Percentiles rank a stretch among this genome's conserved stretches.
Evolutionary conservation across 176 grass and related monocot species (phyloP).

Genomic region (Zea luxurians): DNA sequence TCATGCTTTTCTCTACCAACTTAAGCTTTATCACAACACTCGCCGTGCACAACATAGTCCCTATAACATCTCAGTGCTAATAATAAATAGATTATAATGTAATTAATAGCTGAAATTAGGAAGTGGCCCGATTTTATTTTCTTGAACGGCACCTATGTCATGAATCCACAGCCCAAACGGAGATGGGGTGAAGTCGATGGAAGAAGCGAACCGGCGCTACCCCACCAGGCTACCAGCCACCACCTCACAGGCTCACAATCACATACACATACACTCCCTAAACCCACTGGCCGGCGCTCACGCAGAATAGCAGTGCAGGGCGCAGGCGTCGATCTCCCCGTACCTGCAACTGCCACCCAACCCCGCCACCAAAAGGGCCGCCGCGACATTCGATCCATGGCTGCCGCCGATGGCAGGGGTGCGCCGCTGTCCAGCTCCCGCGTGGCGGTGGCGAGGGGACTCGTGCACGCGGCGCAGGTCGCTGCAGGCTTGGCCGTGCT

Average conservation of each 20-base stretch:
- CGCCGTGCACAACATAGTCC: too few species aligned
- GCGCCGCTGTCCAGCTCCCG: conserved; percentile 20
- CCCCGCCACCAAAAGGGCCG: conserved; percentile 6
- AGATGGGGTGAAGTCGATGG: background rate
- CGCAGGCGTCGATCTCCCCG: background rate
- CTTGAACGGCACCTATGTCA: background rate
- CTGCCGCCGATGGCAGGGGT: background rate
- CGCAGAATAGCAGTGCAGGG: background rate
- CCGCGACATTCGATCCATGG: conserved; percentile 18
- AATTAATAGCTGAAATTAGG: too few species aligned
- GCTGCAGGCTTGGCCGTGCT: conserved; percentile 21
- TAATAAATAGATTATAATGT: background rate
- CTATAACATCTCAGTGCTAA: background rate
- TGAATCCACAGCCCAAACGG: background rate
- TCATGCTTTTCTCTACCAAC: too few species aligned
- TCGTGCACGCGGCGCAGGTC: conserved; percentile 54
- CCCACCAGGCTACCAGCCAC: background rate
- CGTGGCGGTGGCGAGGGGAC: conserved; percentile 32
- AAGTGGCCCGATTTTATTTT: background rate
- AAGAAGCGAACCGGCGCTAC: background rate
- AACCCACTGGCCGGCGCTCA: conserved; percentile 35
- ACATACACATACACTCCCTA: background rate
- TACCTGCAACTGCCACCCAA: background rate
- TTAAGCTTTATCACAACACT: too few species aligned
- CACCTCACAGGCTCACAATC: too few species aligned